These are phyloP conservation scores for Sisymbrium altissimum DNA, from an alignment of 345 rosid genomes.

Conservation along the genomic window DNA sequence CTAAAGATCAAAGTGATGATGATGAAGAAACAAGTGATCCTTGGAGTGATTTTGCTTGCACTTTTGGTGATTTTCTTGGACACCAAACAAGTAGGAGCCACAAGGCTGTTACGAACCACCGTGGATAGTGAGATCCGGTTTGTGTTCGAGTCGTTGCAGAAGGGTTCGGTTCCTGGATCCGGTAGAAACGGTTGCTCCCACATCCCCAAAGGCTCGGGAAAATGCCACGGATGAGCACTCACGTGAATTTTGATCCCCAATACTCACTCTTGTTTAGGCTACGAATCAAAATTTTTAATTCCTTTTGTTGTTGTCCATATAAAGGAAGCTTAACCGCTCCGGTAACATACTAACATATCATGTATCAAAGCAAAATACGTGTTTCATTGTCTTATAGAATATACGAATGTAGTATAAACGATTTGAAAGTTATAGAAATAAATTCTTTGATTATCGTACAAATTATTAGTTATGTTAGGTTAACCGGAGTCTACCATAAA, in stretches of 20 bases:
- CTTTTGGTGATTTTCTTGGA: background rate
- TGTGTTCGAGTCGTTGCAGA: conserved; percentile 18
- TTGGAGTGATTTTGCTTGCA: conserved; percentile 5
- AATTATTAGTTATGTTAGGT: background rate
- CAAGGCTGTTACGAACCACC: conserved; percentile 16
- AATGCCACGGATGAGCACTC: background rate
- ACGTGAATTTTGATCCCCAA: background rate
- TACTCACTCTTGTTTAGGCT: background rate
- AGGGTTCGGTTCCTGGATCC: background rate
- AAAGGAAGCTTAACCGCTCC: background rate
- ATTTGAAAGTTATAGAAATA: background rate
- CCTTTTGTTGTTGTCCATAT: background rate
- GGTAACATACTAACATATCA: no score
- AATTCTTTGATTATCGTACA: background rate
- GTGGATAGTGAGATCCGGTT: background rate
- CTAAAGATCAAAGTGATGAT: background rate
- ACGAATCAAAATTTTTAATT: background rate
- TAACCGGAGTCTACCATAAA: background rate
- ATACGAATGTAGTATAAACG: background rate
- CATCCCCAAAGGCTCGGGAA: background rate
- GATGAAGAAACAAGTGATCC: conserved; percentile 24
- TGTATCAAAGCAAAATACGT: background rate
- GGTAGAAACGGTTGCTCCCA: conserved; percentile 8
- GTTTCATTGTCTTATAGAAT: background rate
- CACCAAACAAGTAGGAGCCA: conserved; percentile 18